Conservation (phyloP, 139 green algal species). For the Chloropicon primus region DNA sequence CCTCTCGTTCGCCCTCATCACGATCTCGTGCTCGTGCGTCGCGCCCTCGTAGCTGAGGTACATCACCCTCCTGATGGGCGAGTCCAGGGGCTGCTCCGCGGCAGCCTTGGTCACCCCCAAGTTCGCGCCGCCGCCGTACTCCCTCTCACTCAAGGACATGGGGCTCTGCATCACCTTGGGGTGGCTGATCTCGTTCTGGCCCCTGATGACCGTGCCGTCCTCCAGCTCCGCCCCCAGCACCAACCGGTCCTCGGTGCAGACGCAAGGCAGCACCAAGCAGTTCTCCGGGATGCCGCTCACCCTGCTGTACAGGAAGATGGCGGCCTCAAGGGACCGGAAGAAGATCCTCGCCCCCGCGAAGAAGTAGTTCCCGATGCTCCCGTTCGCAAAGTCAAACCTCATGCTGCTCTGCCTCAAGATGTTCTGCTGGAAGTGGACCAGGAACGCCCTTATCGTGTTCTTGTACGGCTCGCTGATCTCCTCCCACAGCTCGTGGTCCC, state of each 20-base stretch:
- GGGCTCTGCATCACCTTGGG: conserved; percentile 20
- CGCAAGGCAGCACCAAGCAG: conserved; percentile 68
- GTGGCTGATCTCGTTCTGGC: conserved; percentile 94
- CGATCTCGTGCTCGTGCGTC: conserved; percentile 67
- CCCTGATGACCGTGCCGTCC: conserved; percentile 72
- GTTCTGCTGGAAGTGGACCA: conserved; percentile 86
- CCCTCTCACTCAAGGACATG: no score
- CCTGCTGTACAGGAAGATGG: conserved; percentile 88
- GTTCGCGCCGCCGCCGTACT: not conserved
- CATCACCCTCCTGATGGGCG: not conserved
- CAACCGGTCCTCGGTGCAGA: conserved; percentile 86
- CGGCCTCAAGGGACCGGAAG: conserved; percentile 90
- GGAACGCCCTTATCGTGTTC: conserved; percentile 92
- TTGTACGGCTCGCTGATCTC: conserved; percentile 90
- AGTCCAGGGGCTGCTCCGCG: not conserved
- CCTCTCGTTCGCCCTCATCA: conserved; percentile 57
- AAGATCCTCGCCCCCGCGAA: conserved; percentile 93
- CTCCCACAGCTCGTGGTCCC: conserved; percentile 75
- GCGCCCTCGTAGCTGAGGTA: conserved; percentile 56
- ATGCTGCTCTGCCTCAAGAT: conserved; percentile 62
- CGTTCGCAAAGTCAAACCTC: conserved; percentile 82
- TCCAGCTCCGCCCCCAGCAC: conserved; percentile 84
- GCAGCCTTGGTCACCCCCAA: not conserved
- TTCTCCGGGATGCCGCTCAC: conserved; percentile 57
- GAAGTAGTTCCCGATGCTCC: conserved; percentile 97